Conservation (phyloP, 2,329 filamentous ascomycete genomes). For the Trichoderma semiorbis region DNA sequence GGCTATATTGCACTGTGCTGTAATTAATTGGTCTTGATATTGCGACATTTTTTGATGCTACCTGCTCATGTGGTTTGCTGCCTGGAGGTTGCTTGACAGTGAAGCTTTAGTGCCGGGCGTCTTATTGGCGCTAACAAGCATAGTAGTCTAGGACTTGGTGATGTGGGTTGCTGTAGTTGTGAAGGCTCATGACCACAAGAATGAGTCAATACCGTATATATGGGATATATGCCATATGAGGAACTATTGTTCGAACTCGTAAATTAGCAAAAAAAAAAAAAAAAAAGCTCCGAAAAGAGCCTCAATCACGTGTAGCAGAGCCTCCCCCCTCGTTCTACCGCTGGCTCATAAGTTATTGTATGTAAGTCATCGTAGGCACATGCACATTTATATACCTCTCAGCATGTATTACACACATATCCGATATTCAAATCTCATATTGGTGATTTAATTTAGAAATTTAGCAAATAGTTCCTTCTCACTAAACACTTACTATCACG, state of each 20-base stretch:
- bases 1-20: background rate
- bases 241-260: background rate
- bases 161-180: background rate
- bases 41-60: background rate
- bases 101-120: background rate
- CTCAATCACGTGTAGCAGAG: background rate
- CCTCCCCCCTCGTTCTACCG: background rate
- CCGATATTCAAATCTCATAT: background rate
- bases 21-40: background rate
- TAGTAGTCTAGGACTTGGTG: background rate
- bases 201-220: background rate
- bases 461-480: background rate
- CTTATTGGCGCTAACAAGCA: background rate
- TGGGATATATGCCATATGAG: background rate
- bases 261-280: background rate
- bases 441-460: background rate
- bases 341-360: background rate
- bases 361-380: background rate
- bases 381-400: background rate
- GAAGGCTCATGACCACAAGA: background rate
- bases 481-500: background rate
- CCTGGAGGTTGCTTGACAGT: background rate
- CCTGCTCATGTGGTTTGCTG: background rate
- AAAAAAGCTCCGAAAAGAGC: background rate
- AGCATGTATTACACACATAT: background rate